Evolutionary conservation across 805 yeast genomes (phyloP).

Genomic region (Yueomyces sp.): DNA sequence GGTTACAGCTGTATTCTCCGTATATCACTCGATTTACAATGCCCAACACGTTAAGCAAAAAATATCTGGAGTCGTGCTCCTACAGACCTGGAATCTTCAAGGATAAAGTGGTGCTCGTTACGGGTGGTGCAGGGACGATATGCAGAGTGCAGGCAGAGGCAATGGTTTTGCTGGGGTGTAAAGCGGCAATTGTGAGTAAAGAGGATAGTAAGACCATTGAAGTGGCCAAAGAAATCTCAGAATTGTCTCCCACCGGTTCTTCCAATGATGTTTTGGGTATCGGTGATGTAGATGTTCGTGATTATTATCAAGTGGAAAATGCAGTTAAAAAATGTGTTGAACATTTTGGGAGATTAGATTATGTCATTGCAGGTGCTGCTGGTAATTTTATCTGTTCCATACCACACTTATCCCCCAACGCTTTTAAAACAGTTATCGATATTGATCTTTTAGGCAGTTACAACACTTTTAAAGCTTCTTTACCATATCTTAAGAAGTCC

Average conservation of each 20-base stretch:
- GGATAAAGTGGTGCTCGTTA: slow-evolving; percentile 78
- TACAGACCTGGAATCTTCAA: slow-evolving; percentile 56
- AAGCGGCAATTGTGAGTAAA: slow-evolving; percentile 79
- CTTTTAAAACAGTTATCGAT: slow-evolving; percentile 75
- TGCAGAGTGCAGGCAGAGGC: slow-evolving; percentile 87
- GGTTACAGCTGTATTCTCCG: too few relatives aligned
- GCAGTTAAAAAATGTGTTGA: slow-evolving; percentile 59
- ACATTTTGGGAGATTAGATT: slow-evolving; percentile 68
- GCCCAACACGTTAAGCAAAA: slow-evolving; percentile 14
- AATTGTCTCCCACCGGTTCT: slow-evolving; percentile 25
- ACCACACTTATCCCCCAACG: slow-evolving; percentile 66
- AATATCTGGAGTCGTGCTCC: slow-evolving; percentile 18
- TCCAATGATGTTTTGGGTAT: slow-evolving; percentile 48
- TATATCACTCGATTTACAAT: too few relatives aligned
- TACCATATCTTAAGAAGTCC: slow-evolving; percentile 45
- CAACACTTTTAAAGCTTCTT: slow-evolving; percentile 79
- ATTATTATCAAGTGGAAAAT: slow-evolving; percentile 37
- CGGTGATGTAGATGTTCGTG: slow-evolving; percentile 69
- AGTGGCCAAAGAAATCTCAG: slow-evolving; percentile 56
- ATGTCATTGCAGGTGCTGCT: slow-evolving; percentile 90
- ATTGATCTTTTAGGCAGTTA: slow-evolving; percentile 83
- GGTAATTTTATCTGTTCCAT: slow-evolving; percentile 83
- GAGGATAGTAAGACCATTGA: slow-evolving; percentile 47
- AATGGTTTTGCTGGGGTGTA: slow-evolving; percentile 67
- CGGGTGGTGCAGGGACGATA: slow-evolving; percentile 96